Conservation (phyloP, 495 filamentous ascomycete species). For the Neurospora sp. region DNA sequence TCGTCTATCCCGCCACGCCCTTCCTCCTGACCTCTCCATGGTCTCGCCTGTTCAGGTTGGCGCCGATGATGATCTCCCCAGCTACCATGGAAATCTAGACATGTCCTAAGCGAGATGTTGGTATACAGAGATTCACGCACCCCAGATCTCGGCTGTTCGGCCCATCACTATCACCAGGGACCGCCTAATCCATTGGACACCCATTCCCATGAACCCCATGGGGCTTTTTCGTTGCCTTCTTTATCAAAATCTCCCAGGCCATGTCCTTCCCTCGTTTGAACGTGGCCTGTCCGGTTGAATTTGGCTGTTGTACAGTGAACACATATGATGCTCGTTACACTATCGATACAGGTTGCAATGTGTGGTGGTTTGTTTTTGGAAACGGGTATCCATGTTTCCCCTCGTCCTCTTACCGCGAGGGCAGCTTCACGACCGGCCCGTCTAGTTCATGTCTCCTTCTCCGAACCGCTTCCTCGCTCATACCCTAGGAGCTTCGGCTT, state of each 20-base stretch:
- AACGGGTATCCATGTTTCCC: background rate
- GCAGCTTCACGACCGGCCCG: background rate
- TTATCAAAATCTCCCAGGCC: background rate
- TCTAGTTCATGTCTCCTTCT: background rate
- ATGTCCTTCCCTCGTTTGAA: background rate
- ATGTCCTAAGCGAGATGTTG: background rate
- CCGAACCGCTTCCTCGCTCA: constrained; percentile 1
- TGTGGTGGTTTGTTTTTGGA: background rate
- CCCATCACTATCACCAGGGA: background rate
- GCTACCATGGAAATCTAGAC: background rate
- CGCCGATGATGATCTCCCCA: background rate
- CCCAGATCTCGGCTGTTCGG: background rate
- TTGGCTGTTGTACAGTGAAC: background rate
- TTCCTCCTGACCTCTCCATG: background rate
- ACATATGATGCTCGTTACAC: background rate
- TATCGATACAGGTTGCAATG: background rate
- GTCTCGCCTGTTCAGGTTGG: background rate
- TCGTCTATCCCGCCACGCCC: background rate
- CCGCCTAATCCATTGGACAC: background rate
- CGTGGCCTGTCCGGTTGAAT: background rate
- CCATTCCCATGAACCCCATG: background rate
- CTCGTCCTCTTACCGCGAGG: background rate
- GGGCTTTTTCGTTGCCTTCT: background rate
- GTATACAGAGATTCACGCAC: background rate
- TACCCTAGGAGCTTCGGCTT: constrained; percentile 13